Evolutionary conservation across 768 basidiomycete genomes (phyloP).

Genomic region (Russula sp.): DNA sequence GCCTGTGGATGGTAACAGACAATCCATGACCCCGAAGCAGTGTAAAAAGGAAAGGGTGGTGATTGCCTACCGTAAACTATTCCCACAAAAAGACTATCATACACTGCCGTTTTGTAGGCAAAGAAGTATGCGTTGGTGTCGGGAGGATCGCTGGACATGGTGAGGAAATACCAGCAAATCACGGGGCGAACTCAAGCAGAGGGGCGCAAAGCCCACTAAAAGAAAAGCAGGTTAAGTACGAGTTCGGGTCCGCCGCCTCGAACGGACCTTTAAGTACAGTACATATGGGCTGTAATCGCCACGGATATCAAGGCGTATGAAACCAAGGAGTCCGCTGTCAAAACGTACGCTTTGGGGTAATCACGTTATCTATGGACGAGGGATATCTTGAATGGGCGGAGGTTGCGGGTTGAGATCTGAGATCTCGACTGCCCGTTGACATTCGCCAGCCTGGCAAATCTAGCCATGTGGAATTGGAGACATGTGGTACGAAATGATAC

Average conservation of each 20-base stretch:
- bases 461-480: not conserved
- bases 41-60: not conserved
- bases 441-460: not conserved
- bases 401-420: not conserved
- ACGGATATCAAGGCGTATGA: not conserved
- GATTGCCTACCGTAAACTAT: conserved; percentile 19
- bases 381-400: not conserved
- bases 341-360: not conserved
- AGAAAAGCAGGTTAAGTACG: not conserved
- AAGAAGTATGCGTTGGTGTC: conserved; percentile 3
- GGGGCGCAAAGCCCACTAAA: not conserved
- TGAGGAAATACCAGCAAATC: not conserved
- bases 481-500: not conserved
- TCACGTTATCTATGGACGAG: not conserved
- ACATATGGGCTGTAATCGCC: not conserved
- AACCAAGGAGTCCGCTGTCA: not conserved
- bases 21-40: not conserved
- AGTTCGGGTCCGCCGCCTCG: not conserved
- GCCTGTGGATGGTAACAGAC: not conserved
- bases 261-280: conserved; percentile 3
- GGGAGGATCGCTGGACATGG: conserved; percentile 6
- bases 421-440: not conserved
- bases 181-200: too few species aligned
- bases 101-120: conserved; percentile 13
- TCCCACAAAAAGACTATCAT: conserved; percentile 18